These are phyloP conservation scores for Neofusicoccum parvum DNA, from an alignment of 2,329 filamentous ascomycete genomes.

Conservation along the genomic window DNA sequence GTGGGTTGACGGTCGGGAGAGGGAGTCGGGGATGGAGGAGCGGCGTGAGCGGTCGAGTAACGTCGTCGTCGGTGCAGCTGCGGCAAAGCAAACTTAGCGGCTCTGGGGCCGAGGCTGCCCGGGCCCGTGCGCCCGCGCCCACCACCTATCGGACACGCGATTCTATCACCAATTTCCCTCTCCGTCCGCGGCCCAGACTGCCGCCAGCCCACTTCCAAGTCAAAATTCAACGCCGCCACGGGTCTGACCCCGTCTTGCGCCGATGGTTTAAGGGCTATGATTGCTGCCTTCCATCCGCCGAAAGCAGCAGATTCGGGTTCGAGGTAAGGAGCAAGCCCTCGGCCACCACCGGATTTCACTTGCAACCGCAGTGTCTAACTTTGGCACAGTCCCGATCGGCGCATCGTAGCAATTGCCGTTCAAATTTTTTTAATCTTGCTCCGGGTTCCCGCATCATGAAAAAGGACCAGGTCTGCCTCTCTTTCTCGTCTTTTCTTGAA, in stretches of 20 bases:
- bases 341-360: too few relatives aligned
- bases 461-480: too few relatives aligned
- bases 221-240: background rate
- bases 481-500: too few relatives aligned
- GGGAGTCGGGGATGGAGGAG: background rate
- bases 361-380: background rate
- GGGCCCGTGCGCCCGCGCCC: constrained; percentile 1
- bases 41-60: constrained; percentile 3
- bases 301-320: constrained; percentile 6
- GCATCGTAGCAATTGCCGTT: background rate
- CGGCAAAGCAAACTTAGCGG: constrained; percentile 18
- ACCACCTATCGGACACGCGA: background rate
- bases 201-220: background rate
- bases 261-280: background rate
- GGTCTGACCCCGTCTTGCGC: background rate
- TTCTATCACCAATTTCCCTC: constrained; percentile 3
- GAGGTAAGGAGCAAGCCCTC: background rate
- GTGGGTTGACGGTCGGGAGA: background rate
- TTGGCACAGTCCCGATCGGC: background rate
- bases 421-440: background rate
- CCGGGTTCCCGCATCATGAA: too few relatives aligned
- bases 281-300: constrained; percentile 1
- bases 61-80: constrained; percentile 13
- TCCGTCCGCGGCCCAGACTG: background rate
- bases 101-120: background rate